Percentiles rank a stretch among this genome's conserved stretches.
These are phyloP conservation scores for Sclerotinia sclerotiorum DNA, from an alignment of 2,329 filamentous ascomycete species.

Conservation along the genomic window DNA sequence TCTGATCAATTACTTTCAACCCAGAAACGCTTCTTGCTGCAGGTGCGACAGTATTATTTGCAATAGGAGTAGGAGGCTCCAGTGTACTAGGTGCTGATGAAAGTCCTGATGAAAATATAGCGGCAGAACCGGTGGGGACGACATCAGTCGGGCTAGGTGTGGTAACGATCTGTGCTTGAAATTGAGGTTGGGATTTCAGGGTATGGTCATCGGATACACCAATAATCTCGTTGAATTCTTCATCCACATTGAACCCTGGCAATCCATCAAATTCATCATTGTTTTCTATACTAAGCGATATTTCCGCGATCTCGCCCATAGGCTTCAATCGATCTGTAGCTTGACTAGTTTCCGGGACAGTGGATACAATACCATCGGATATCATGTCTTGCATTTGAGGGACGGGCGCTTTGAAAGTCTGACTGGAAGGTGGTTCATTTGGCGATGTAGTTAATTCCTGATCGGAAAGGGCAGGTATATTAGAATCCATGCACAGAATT, in stretches of 20 bases:
- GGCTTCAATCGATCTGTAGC: conserved; percentile 27
- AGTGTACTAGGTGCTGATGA: conserved; percentile 16
- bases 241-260: conserved; percentile 38
- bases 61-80: conserved; percentile 10
- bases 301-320: conserved; percentile 35
- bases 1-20: not conserved
- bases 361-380: conserved; percentile 26
- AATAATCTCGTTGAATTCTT: conserved; percentile 31
- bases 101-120: conserved; percentile 8
- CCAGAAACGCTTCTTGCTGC: not conserved
- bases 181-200: conserved; percentile 5
- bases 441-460: conserved; percentile 26
- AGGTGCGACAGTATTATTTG: not conserved
- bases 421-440: conserved; percentile 26
- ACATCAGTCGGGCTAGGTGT: not conserved
- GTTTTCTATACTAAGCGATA: conserved; percentile 31
- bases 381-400: conserved; percentile 18
- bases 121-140: not conserved
- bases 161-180: not conserved
- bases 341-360: conserved; percentile 40
- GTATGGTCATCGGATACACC: conserved; percentile 6
- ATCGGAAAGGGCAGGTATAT: not conserved
- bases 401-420: conserved; percentile 18
- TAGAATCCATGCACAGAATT: not conserved
- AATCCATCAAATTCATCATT: conserved; percentile 29